These are phyloP conservation scores for Aspergillus ellipticus DNA, from an alignment of 495 filamentous ascomycete genomes.

Conservation along the genomic window DNA sequence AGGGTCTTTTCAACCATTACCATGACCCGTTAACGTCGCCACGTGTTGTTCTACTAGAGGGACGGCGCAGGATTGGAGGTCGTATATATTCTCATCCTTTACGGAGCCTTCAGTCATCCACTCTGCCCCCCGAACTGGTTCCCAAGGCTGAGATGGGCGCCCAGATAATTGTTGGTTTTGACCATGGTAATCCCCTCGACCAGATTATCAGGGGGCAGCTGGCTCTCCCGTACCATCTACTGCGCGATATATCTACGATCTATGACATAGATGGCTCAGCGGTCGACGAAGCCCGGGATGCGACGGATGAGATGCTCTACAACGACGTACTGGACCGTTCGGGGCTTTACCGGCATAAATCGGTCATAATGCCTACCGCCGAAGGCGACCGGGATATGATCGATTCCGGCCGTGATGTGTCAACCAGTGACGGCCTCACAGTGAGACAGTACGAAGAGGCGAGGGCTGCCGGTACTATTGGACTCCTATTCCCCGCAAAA, in stretches of 20 bases:
- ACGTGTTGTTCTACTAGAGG: constrained; percentile 80
- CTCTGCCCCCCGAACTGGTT: constrained; percentile 46
- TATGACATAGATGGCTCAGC: constrained; percentile 83
- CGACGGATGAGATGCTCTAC: constrained; percentile 81
- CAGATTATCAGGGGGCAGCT: constrained; percentile 87
- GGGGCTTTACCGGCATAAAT: constrained; percentile 79
- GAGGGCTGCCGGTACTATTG: constrained; percentile 41
- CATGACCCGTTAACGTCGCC: constrained; percentile 63
- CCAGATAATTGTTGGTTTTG: constrained; percentile 96
- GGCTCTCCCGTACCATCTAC: constrained; percentile 75
- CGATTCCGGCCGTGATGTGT: constrained; percentile 73
- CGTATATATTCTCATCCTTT: constrained; percentile 90
- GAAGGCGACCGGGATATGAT: constrained; percentile 85
- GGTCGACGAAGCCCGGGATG: constrained; percentile 76
- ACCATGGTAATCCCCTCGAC: constrained; percentile 90
- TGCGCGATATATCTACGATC: constrained; percentile 82
- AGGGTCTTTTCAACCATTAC: constrained; percentile 77
- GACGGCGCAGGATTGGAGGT: constrained; percentile 82
- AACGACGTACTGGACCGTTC: constrained; percentile 91
- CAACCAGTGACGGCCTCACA: constrained; percentile 63
- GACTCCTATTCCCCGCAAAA: constrained; percentile 38
- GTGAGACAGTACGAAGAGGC: constrained; percentile 67
- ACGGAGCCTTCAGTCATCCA: constrained; percentile 50
- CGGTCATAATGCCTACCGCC: constrained; percentile 61
- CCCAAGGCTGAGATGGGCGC: constrained; percentile 94